These are phyloP conservation scores for Xylariaceae sp. DNA, from an alignment of 2,329 filamentous ascomycete genomes.

Conservation along the genomic window DNA sequence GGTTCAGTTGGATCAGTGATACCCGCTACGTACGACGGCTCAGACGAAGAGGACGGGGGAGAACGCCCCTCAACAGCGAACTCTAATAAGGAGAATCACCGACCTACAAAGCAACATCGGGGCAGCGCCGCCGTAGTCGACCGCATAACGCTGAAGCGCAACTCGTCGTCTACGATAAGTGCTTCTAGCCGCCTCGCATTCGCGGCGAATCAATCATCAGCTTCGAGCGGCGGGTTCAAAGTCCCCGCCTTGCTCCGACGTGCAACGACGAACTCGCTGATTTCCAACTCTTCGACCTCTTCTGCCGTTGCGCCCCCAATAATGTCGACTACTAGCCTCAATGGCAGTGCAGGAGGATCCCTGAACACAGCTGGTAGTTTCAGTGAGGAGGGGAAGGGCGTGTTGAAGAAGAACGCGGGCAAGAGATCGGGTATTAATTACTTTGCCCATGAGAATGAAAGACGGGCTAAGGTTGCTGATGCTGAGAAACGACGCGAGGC, in stretches of 20 bases:
- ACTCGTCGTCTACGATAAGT: conserved; percentile 22
- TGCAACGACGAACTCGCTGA: conserved; percentile 63
- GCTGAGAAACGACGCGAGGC: conserved; percentile 55
- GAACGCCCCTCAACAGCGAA: conserved; percentile 23
- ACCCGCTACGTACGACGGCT: conserved; percentile 44
- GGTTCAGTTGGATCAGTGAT: conserved; percentile 44
- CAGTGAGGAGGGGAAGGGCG: conserved; percentile 49
- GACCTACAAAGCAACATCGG: conserved; percentile 16
- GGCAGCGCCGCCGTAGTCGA: conserved; percentile 57
- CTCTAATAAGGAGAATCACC: conserved; percentile 49
- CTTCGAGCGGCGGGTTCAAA: conserved; percentile 51
- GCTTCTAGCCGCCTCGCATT: conserved; percentile 52
- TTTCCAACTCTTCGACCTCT: conserved; percentile 32
- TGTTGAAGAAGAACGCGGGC: conserved; percentile 57
- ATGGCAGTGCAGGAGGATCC: conserved; percentile 3
- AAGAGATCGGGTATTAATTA: conserved; percentile 59
- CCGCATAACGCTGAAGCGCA: conserved; percentile 66
- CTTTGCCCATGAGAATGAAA: conserved; percentile 57
- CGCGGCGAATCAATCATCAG: conserved; percentile 39
- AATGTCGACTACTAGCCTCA: conserved; percentile 3
- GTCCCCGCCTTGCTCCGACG: conserved; percentile 68
- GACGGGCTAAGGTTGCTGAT: conserved; percentile 51
- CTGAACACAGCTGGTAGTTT: conserved; percentile 27
- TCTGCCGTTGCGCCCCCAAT: conserved; percentile 7
- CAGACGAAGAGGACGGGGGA: conserved; percentile 49